These are phyloP conservation scores for Diutina rugosa DNA, from an alignment of 1,139 yeast species.

Conservation along the genomic window DNA sequence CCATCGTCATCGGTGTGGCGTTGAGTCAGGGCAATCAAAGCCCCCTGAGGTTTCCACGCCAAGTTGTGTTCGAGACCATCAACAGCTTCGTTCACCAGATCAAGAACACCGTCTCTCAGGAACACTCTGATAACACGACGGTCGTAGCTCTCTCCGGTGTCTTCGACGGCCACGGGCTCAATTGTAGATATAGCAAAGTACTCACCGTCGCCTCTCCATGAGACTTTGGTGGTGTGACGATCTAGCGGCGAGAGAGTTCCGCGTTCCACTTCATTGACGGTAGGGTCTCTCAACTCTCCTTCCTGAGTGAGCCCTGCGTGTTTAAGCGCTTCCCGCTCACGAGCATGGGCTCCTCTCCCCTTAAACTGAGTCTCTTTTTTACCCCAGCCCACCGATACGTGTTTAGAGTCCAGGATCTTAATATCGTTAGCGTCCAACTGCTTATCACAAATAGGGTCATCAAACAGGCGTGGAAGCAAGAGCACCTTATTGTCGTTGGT, in stretches of 20 bases:
- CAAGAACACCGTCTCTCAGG: constrained; percentile 63
- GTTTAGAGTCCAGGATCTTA: constrained; percentile 48
- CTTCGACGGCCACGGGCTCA: constrained; percentile 35
- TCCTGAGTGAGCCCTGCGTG: constrained; percentile 61
- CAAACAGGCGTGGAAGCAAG: constrained; percentile 64
- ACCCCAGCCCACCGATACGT: constrained; percentile 99
- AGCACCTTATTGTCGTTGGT: constrained; percentile 51
- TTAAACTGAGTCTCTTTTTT: constrained; percentile 92
- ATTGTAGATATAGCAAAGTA: constrained; percentile 58
- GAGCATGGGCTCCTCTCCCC: constrained; percentile 84
- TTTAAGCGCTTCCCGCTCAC: constrained; percentile 56
- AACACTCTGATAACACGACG: constrained; percentile 81
- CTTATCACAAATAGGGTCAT: constrained; percentile 56
- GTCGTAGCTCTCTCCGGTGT: constrained; percentile 25
- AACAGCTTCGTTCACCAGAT: constrained; percentile 83
- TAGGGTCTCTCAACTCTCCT: constrained; percentile 71
- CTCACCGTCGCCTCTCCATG: constrained; percentile 97
- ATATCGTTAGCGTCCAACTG: constrained; percentile 50
- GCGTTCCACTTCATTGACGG: constrained; percentile 60
- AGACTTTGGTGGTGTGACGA: constrained; percentile 29
- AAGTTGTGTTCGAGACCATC: constrained; percentile 64
- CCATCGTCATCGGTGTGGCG: constrained; percentile 39
- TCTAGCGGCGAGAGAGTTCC: constrained; percentile 54
- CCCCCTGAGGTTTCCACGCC: constrained; percentile 89
- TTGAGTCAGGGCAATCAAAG: constrained; percentile 74